Percentiles rank a stretch among this genome's conserved stretches.
These are phyloP conservation scores for Cladosporium sp. DNA, from an alignment of 2,329 filamentous ascomycete genomes.

Conservation along the genomic window DNA sequence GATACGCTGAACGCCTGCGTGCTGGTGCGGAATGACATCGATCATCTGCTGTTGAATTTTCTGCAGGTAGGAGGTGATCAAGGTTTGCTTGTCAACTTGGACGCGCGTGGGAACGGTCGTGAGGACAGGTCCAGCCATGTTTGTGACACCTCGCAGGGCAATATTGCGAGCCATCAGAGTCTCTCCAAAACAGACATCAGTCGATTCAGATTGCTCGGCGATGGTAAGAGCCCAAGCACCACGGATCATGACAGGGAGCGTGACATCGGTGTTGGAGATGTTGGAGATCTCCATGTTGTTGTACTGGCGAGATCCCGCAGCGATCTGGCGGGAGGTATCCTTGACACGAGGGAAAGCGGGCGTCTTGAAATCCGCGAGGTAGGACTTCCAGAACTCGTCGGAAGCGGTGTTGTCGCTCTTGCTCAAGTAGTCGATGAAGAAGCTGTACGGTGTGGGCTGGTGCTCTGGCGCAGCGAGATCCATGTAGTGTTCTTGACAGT, in stretches of 20 bases:
- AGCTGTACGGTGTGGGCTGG: background rate
- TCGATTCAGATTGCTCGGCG: conserved; percentile 2
- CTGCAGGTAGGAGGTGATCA: background rate
- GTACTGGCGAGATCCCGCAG: background rate
- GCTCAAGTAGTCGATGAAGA: conserved; percentile 5
- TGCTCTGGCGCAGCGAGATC: background rate
- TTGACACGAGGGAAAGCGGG: conserved; percentile 7
- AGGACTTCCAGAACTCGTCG: conserved; percentile 4
- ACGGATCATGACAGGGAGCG: conserved; percentile 6
- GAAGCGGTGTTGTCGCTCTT: background rate
- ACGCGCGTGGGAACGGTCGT: conserved; percentile 34
- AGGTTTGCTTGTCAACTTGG: conserved; percentile 1
- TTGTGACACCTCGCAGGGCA: conserved; percentile 1
- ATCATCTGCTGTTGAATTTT: conserved; percentile 8
- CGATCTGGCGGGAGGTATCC: background rate
- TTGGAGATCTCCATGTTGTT: conserved; percentile 1
- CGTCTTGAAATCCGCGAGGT: conserved; percentile 5
- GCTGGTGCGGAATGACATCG: conserved; percentile 10
- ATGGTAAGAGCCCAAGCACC: conserved; percentile 8
- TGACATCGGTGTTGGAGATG: conserved; percentile 1
- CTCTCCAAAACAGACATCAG: conserved; percentile 4
- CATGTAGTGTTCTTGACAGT: conserved; percentile 2
- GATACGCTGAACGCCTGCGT: conserved; percentile 3
- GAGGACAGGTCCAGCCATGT: conserved; percentile 26
- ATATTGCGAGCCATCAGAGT: conserved; percentile 9